Conservation (phyloP, 192 early-diverging fungal species). For the Coemansia aciculifera region DNA sequence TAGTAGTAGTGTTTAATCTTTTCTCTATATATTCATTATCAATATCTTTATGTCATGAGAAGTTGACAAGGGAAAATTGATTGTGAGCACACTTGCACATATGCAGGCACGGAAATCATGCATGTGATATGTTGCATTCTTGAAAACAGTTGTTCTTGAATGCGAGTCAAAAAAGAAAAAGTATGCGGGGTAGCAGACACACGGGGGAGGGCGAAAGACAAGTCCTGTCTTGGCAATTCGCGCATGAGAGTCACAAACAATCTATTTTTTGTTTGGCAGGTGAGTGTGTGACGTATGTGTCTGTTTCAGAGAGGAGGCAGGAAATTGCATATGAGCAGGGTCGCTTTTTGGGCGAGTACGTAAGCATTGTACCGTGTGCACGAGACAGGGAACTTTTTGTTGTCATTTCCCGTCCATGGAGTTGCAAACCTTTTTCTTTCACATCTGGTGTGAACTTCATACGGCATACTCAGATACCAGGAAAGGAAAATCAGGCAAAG, state of each 20-base stretch:
- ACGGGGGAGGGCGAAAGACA: background rate
- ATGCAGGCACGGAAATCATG: constrained; percentile 9
- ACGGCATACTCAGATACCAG: background rate
- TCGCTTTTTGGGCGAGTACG: too few relatives aligned
- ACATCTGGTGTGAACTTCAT: too few relatives aligned
- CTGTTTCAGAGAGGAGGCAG: too few relatives aligned
- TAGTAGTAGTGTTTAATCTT: background rate
- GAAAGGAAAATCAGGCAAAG: background rate
- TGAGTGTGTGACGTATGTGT: too few relatives aligned
- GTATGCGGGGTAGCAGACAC: constrained; percentile 2
- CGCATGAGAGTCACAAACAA: background rate
- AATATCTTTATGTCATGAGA: background rate
- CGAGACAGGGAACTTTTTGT: too few relatives aligned
- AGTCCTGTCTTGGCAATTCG: background rate
- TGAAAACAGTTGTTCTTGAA: background rate
- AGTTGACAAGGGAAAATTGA: background rate
- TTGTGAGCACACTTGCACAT: background rate
- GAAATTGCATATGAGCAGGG: too few relatives aligned
- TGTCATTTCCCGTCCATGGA: too few relatives aligned
- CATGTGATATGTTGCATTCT: background rate
- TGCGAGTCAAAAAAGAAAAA: background rate
- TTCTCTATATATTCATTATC: background rate
- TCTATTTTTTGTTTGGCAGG: too few relatives aligned
- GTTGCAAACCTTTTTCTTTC: too few relatives aligned
- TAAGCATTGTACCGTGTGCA: too few relatives aligned